Conservation (phyloP, 2,329 filamentous ascomycete species). For the Aspergillus novofumigatus region DNA sequence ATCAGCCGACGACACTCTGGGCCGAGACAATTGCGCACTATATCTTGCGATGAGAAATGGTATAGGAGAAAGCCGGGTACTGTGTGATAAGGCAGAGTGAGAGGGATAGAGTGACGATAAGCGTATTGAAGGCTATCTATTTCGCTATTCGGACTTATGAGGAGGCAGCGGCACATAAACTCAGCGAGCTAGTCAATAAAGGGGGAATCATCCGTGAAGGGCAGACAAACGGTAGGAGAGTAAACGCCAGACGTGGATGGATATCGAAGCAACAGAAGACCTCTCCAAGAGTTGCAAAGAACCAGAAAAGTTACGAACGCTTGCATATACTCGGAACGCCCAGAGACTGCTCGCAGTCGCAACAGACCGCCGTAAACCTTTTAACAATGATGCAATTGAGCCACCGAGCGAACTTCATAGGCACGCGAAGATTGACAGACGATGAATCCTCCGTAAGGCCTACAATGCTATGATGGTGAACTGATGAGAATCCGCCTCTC, state of each 20-base stretch:
- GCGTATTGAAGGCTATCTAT: not conserved
- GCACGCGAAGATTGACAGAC: constrained; percentile 10
- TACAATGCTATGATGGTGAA: constrained; percentile 19
- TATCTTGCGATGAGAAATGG: not conserved
- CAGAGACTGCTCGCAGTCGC: constrained; percentile 5
- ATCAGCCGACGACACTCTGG: not conserved
- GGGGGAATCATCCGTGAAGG: constrained; percentile 28
- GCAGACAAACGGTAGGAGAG: constrained; percentile 9
- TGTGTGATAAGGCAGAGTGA: not conserved
- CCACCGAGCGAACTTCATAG: constrained; percentile 16
- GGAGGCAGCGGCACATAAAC: constrained; percentile 11
- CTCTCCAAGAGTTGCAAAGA: constrained; percentile 1
- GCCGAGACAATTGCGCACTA: not conserved
- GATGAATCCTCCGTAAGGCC: constrained; percentile 14
- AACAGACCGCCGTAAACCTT: constrained; percentile 5
- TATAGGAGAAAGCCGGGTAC: not conserved
- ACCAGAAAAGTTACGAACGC: constrained; percentile 11
- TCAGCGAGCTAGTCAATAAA: constrained; percentile 15
- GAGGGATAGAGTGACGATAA: not conserved
- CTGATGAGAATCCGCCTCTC: not conserved
- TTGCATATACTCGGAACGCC: constrained; percentile 8
- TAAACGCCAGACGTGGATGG: constrained; percentile 9
- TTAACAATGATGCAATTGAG: constrained; percentile 9
- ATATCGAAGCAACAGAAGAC: constrained; percentile 4
- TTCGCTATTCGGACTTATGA: not conserved